A percentile compares a stretch with the other conserved stretches of the same genome.
phyloP scores from a whole-genome alignment of 495 filamentous ascomycete genomes.

The Eremomyces bilateralis region DNA sequence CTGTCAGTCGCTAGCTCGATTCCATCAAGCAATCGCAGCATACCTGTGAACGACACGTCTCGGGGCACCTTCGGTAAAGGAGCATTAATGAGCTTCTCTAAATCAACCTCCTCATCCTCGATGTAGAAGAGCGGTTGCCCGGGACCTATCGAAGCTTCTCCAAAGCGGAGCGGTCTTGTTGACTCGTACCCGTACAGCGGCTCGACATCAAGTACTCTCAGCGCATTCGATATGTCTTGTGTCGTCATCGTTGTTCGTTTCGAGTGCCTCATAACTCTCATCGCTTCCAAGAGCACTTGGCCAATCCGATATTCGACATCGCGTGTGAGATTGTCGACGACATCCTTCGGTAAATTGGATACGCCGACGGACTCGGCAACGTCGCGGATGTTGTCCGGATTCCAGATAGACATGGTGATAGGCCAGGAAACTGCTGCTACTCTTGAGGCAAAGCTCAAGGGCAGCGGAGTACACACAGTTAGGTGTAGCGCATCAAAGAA shows the following conservation, averaged over 20 bases:
- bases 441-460: too few relatives aligned
- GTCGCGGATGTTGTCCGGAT: constrained; percentile 82
- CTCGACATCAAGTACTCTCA: constrained; percentile 74
- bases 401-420: constrained; percentile 45
- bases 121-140: constrained; percentile 95
- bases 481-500: neutral
- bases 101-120: constrained; percentile 95
- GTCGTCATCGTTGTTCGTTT: constrained; percentile 67
- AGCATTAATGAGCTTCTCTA: constrained; percentile 94
- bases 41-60: constrained; percentile 82
- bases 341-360: constrained; percentile 51
- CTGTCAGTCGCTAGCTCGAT: constrained; percentile 8
- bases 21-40: constrained; percentile 3
- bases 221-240: constrained; percentile 63
- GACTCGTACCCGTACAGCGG: constrained; percentile 92
- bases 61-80: constrained; percentile 83
- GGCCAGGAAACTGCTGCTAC: too few relatives aligned
- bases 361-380: constrained; percentile 92
- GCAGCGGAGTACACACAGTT: neutral
- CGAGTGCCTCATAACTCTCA: constrained; percentile 83
- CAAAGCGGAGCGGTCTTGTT: constrained; percentile 64
- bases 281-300: constrained; percentile 76
- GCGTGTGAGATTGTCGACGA: constrained; percentile 61
- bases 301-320: constrained; percentile 89
- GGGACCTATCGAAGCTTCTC: constrained; percentile 79